Base-by-base conservation (phyloP, 352 stramenopile species). In the Phytophthora pini region DNA sequence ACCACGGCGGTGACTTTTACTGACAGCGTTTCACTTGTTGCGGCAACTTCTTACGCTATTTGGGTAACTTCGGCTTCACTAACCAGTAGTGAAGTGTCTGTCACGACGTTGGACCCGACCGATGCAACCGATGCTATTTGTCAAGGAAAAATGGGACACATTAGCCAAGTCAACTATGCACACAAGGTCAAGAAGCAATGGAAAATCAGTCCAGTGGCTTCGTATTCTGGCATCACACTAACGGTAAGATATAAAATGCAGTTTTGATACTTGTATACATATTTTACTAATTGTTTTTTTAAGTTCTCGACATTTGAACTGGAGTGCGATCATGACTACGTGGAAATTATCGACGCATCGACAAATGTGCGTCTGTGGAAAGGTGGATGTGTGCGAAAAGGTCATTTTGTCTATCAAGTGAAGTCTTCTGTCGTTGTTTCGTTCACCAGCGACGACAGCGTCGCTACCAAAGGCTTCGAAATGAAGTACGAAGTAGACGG, bases 291-390 rank as follows among this genome's bases (percentile, higher is more conserved):
- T 49, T 44, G 12, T 24, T 22, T 52, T 4, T 26, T 44, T 12
- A 29, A 78, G 61, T 72, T 78, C 49, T 54, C 53, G 9, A 46
- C 22, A 0, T 93, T 93, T 47, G 72, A 87, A 29, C 72, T 90
- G 2, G 84, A 93, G 49, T 91, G 84, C 31, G 78, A 93, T 40
- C 82, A 93, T 43, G 84, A 93, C 50, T 58, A 59, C 0, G 40
- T 93, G 12, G 65, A 67, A n/a, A 75, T 93, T n/a, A 53, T 74
- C 17, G 68, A 79, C 12, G 38, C 39, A 3, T 32, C 43, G 5
- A 74, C 81, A 6, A n/a, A 40, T 1, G 31, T 46, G 9, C 38
- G 70, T 4, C 51, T 90, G 20, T 93, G 84, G 84, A 65, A 68
- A 49, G 84, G 84, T 10, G 84, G 84, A 0, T 90, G 84, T 54